Percentiles rank a stretch among this genome's conserved stretches.
phyloP scores from a whole-genome alignment of 208 protist genomes.

The Sergeia podlipaevii region DNA sequence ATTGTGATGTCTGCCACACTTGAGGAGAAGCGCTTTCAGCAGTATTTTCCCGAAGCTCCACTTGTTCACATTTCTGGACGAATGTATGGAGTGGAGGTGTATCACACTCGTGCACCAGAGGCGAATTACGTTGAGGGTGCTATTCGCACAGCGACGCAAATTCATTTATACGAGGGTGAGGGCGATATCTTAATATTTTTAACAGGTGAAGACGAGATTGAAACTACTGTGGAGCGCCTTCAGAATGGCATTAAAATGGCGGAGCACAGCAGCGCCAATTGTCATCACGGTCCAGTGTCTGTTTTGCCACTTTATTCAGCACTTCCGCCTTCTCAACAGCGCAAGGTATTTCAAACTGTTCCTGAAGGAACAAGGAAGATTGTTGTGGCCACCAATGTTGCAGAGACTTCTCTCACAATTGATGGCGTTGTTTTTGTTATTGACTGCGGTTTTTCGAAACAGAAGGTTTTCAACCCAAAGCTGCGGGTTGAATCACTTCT shows the following conservation, averaged over 20 bases:
- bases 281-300: slow-evolving; percentile 76
- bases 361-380: slow-evolving; percentile 91
- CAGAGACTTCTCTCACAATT: slow-evolving; percentile 99
- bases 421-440: slow-evolving; percentile 99
- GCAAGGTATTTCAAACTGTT: slow-evolving; percentile 95
- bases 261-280: slow-evolving; percentile 70
- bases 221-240: slow-evolving; percentile 97
- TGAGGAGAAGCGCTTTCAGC: slow-evolving; percentile 96
- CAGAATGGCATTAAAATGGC: slow-evolving; percentile 76
- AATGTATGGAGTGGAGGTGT: slow-evolving; percentile 92
- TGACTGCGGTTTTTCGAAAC: slow-evolving; percentile 97
- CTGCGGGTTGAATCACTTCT: slow-evolving; percentile 97
- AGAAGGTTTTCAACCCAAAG: slow-evolving; percentile 97
- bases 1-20: slow-evolving; percentile 98
- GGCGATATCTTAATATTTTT: slow-evolving; percentile 99
- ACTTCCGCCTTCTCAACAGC: slow-evolving; percentile 97
- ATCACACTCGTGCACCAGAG: slow-evolving; percentile 85
- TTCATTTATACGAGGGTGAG: slow-evolving; percentile 95
- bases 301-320: slow-evolving; percentile 98
- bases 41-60: slow-evolving; percentile 96
- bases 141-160: slow-evolving; percentile 97
- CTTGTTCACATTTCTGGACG: slow-evolving; percentile 98
- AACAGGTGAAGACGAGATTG: slow-evolving; percentile 99
- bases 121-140: slow-evolving; percentile 97
- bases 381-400: slow-evolving; percentile 99